Percentiles rank a stretch among this genome's conserved stretches.
Conservation (phyloP, 2,329 filamentous ascomycete species). For the Colletotrichum falcatum region DNA sequence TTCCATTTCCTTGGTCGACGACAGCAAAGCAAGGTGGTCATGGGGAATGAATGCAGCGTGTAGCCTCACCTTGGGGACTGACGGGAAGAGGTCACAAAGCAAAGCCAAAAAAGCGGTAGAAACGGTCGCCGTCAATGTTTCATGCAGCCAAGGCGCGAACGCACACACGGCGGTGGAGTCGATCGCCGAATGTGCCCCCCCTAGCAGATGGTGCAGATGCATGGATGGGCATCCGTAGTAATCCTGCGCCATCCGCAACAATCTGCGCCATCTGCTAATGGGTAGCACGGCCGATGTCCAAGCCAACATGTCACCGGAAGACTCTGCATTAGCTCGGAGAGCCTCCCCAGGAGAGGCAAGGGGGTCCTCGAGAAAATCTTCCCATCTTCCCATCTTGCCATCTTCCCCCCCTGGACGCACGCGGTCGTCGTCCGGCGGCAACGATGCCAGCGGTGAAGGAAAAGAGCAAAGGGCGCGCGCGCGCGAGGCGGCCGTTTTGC, state of each 20-base stretch:
- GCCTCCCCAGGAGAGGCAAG: too few relatives aligned
- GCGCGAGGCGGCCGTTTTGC: conserved; percentile 12
- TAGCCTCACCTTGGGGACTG: not conserved
- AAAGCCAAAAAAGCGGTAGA: conserved; percentile 24
- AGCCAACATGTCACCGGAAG: conserved; percentile 25
- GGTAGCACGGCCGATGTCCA: too few relatives aligned
- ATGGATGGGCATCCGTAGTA: too few relatives aligned
- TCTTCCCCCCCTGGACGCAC: conserved; percentile 37
- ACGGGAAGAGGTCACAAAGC: too few relatives aligned
- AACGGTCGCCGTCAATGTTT: conserved; percentile 36
- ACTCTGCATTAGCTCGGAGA: conserved; percentile 34
- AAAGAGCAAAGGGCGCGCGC: not conserved
- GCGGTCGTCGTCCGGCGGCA: conserved; percentile 35
- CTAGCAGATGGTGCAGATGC: not conserved
- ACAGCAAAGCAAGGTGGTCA: not conserved
- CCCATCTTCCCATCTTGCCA: conserved; percentile 10
- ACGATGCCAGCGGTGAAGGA: conserved; percentile 35
- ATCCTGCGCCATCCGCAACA: too few relatives aligned
- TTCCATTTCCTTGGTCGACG: not conserved
- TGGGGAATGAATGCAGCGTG: not conserved
- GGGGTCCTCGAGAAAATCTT: conserved; percentile 22
- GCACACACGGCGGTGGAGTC: conserved; percentile 36
- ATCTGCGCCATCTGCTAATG: too few relatives aligned
- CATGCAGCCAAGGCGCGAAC: conserved; percentile 31
- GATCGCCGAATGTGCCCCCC: conserved; percentile 36